Percentiles rank a stretch among this genome's conserved stretches.
These are phyloP conservation scores for Diaporthe citriasiana DNA, from an alignment of 2,329 filamentous ascomycete genomes.

Conservation along the genomic window DNA sequence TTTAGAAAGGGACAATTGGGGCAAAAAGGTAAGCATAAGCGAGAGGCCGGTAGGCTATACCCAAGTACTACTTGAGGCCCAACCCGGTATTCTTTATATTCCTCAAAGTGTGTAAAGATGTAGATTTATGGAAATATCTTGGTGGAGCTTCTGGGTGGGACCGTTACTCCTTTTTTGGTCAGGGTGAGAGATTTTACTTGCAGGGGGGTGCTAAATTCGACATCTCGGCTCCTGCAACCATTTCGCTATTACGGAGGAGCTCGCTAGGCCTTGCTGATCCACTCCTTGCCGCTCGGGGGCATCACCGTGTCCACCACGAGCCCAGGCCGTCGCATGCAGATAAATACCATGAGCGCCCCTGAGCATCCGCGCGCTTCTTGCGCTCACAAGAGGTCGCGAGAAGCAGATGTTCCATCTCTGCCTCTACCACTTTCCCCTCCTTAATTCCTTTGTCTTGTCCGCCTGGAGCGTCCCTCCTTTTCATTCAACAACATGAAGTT, in stretches of 20 bases:
- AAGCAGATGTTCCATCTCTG: slow-evolving; percentile 8
- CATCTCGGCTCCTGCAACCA: slow-evolving; percentile 1
- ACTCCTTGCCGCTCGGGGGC: slow-evolving; percentile 15
- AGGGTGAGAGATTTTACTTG: no score
- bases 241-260: slow-evolving; percentile 27
- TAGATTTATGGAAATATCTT: no score
- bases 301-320: slow-evolving; percentile 7
- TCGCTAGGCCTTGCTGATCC: slow-evolving; percentile 21
- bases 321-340: not conserved
- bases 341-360: slow-evolving; percentile 26
- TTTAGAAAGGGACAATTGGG: no score
- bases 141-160: no score
- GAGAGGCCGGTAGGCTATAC: no score
- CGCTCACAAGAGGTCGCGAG: not conserved
- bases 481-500: slow-evolving; percentile 20
- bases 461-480: slow-evolving; percentile 29
- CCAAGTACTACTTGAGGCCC: no score
- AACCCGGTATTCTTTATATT: no score
- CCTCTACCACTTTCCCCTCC: not conserved
- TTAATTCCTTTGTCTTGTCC: not conserved
- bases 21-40: no score
- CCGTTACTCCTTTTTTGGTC: no score
- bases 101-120: no score
- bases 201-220: no score
- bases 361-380: not conserved